These are phyloP conservation scores for Volvariella surrecta DNA, from an alignment of 1,284 basidiomycete species.

Conservation along the genomic window DNA sequence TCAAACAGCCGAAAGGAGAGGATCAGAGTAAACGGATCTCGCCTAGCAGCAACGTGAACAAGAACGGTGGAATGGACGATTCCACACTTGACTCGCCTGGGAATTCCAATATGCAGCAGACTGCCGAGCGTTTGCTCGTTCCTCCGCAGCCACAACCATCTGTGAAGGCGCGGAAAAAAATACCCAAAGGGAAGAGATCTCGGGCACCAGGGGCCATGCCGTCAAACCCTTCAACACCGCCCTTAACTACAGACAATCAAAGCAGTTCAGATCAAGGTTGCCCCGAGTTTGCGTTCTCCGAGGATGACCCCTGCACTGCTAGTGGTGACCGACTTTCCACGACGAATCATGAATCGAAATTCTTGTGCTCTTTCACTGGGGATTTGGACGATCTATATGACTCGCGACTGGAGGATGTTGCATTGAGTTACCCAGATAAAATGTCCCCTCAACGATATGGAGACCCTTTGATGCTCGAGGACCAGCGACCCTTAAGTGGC, in stretches of 20 bases:
- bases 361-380: constrained; percentile 8
- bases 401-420: constrained; percentile 12
- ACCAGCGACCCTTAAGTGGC: constrained; percentile 26
- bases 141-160: no score
- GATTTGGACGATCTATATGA: constrained; percentile 9
- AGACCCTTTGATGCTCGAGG: constrained; percentile 19
- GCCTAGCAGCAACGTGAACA: no score
- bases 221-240: neutral
- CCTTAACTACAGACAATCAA: neutral
- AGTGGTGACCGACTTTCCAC: constrained; percentile 4
- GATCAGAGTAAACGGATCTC: no score
- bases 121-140: no score
- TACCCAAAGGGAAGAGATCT: neutral
- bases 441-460: no score
- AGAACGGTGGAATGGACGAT: no score
- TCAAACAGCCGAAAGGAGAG: no score
- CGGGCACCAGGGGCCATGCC: neutral
- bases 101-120: no score
- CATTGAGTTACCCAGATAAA: constrained; percentile 7
- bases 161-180: neutral
- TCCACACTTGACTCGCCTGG: no score
- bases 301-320: constrained; percentile 9
- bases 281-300: constrained; percentile 19
- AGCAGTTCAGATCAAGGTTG: constrained; percentile 4
- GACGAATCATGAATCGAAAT: constrained; percentile 10